Conservation (phyloP, 1,139 yeast species). For the Pichia cactophila region DNA sequence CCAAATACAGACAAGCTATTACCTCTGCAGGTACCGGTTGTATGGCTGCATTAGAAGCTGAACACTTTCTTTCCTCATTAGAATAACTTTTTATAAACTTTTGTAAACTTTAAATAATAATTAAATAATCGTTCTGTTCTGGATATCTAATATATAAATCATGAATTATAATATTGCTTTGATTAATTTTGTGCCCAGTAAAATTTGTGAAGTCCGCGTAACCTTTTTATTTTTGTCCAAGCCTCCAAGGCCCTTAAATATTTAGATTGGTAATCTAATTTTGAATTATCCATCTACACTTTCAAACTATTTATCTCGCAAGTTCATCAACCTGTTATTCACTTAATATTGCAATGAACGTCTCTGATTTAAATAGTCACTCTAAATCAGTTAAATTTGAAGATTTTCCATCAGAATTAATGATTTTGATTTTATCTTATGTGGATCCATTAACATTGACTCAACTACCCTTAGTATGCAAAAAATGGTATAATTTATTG, state of each 20-base stretch:
- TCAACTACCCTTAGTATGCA: slow-evolving; percentile 46
- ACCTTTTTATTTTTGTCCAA: background rate
- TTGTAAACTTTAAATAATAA: background rate
- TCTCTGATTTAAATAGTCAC: background rate
- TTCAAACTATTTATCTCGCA: background rate
- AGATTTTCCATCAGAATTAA: slow-evolving; percentile 50
- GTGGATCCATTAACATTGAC: slow-evolving; percentile 50
- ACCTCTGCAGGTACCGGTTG: slow-evolving; percentile 99
- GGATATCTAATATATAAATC: background rate
- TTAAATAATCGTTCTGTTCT: background rate
- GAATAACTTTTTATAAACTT: slow-evolving; percentile 28
- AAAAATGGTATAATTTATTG: slow-evolving; percentile 42
- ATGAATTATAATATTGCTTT: too few species aligned
- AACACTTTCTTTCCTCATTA: slow-evolving; percentile 68
- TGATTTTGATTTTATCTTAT: slow-evolving; percentile 47
- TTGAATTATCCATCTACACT: background rate
- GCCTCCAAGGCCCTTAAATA: background rate
- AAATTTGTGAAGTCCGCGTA: too few species aligned
- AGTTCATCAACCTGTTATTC: background rate
- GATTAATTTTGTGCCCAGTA: too few species aligned
- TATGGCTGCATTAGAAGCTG: slow-evolving; percentile 98
- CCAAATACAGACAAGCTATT: slow-evolving; percentile 95
- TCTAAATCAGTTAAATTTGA: slow-evolving; percentile 2
- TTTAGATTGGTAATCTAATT: background rate
- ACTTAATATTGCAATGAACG: background rate